Base-by-base conservation (phyloP, 768 basidiomycete species). In the Tricholoma sp. region DNA sequence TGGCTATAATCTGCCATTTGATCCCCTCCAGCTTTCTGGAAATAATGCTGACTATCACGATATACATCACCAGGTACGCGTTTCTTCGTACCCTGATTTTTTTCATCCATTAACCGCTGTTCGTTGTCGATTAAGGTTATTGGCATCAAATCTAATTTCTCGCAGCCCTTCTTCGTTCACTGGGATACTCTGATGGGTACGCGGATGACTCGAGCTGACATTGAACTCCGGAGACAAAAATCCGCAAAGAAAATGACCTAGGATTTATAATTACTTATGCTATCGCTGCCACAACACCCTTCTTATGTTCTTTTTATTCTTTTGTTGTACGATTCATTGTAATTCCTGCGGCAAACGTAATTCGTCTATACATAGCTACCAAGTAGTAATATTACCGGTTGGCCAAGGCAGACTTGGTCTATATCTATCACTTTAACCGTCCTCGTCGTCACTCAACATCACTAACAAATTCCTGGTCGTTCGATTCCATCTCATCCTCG, bases 1-100 rank as follows among this genome's bases (percentile, higher is more conserved):
- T 58, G 95, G 94, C 3, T 98, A 96, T 68, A 77, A 70, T 31
- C 71, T 98, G 11, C 93, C 94, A 45, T 96, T 88, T 72, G 97
- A 99, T 65, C 97, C 95, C 0, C 72, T 94, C 28, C 96, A 98
- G 70, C 59, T 98, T 54, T 90, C 86, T 50, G 73, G 78, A 3
- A 99, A 99, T 68, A 97, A 93, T 68, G 89, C 94, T 1, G 92
- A 96, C 71, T 99, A 96, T 71, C 96, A 98, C 69, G 96, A 98
- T 70, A 97, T 98, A 58, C 96, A 98, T 66, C 96, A 98, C 70
- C 94, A 95, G 79, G 90, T 88, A 64, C 72, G 73, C 62, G 20
- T 32, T 41, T 7, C 13, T 36, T 44, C 12, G 28, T 36, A 18
- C 36, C 9, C 8, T 18, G 9, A 17, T 24, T 45, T 50, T 29